Conservation (phyloP, 805 yeast genomes). For the Schwanniomyces vanrijiae region DNA sequence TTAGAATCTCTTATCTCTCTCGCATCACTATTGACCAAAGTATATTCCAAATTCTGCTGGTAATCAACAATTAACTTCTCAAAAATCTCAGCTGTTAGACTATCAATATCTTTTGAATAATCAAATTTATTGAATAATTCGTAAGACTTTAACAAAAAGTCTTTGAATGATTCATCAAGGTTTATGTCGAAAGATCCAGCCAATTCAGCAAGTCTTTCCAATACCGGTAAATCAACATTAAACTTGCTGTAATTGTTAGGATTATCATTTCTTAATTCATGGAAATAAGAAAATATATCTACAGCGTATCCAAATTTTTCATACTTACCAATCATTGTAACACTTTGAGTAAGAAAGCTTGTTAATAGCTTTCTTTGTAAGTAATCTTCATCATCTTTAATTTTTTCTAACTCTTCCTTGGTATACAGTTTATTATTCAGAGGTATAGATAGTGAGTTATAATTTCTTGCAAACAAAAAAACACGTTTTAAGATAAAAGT, state of each 20-base stretch:
- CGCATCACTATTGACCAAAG: conserved; percentile 25
- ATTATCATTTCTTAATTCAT: conserved; percentile 7
- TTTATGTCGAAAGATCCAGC: conserved; percentile 69
- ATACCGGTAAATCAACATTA: conserved; percentile 14
- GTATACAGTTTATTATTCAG: conserved; percentile 37
- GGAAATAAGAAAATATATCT: conserved; percentile 22
- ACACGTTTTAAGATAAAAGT: conserved; percentile 57
- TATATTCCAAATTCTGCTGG: conserved; percentile 30
- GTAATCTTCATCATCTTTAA: conserved; percentile 55
- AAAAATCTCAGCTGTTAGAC: conserved; percentile 38
- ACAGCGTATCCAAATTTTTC: conserved; percentile 21
- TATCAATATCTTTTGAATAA: conserved; percentile 20
- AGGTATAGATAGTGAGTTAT: conserved; percentile 40
- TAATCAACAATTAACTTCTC: conserved; percentile 40
- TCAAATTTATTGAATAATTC: conserved; percentile 39
- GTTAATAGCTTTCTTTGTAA: conserved; percentile 67
- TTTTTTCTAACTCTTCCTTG: conserved; percentile 36
- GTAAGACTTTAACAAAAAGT: conserved; percentile 36
- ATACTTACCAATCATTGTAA: conserved; percentile 33
- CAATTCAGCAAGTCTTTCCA: conserved; percentile 35
- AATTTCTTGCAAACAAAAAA: conserved; percentile 59
- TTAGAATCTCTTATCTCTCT: conserved; percentile 28
- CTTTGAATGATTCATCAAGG: conserved; percentile 38
- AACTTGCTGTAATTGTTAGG: conserved; percentile 4
- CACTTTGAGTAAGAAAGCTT: conserved; percentile 55